A percentile compares a stretch with the other conserved stretches of the same genome.
Evolutionary conservation across 768 basidiomycete genomes (phyloP).

Genomic region (Mycena vulgaris): DNA sequence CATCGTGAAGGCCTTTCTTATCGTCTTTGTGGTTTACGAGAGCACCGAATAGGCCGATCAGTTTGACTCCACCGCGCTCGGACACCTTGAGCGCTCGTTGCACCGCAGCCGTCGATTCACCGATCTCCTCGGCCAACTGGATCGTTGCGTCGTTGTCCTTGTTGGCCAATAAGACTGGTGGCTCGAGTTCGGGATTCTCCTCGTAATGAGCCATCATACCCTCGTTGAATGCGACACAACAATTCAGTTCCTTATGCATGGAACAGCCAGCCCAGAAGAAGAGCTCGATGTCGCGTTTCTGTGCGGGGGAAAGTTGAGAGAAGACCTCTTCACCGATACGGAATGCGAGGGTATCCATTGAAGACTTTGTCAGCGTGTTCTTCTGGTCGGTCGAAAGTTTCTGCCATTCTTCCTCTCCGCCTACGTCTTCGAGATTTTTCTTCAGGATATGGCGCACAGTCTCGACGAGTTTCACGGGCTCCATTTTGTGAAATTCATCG

Average conservation of each 20-base stretch:
- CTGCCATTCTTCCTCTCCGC: constrained; percentile 22
- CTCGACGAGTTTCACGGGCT: neutral
- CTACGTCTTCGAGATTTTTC: neutral
- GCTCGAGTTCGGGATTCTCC: neutral
- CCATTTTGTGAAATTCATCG: neutral
- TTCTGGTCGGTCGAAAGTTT: constrained; percentile 26
- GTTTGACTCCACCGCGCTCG: constrained; percentile 43
- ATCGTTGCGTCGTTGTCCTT: constrained; percentile 41
- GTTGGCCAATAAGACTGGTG: constrained; percentile 39
- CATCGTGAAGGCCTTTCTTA: constrained; percentile 45
- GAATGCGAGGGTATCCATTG: constrained; percentile 12
- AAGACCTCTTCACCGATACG: constrained; percentile 33
- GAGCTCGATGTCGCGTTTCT: constrained; percentile 41
- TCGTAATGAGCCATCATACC: constrained; percentile 33
- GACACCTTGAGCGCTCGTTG: constrained; percentile 33
- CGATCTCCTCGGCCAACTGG: constrained; percentile 3
- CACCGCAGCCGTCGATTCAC: constrained; percentile 2
- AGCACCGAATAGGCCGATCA: constrained; percentile 36
- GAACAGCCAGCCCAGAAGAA: no score
- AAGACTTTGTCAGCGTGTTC: constrained; percentile 2
- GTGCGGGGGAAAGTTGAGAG: neutral
- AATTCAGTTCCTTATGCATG: constrained; percentile 49
- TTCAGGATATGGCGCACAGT: neutral
- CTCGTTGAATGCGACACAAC: constrained; percentile 32
- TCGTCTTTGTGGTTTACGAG: constrained; percentile 45